Base-by-base conservation (phyloP, 257 asterid genomes). In the Solanum microdontum region DNA sequence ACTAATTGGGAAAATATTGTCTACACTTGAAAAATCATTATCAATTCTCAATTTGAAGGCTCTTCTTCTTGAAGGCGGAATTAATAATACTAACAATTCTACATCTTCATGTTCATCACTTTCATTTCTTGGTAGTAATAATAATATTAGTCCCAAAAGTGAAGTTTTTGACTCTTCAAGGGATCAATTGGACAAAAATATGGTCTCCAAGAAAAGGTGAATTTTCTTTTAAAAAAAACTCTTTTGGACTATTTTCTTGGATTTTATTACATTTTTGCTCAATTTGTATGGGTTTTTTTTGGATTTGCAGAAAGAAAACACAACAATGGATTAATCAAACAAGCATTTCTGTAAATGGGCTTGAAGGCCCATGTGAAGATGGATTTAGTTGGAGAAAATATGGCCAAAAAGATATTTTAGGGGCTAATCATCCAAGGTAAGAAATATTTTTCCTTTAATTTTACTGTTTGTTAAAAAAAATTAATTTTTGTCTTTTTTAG, bases 311-410 rank as follows among this genome's bases (percentile, higher is more conserved):
- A 88, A 96, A 95, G 91, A 90, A 90, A 87, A 48, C 89, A 74
- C 89, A 92, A 51, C 91, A 79, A 87, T 89, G 95, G 94, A 94
- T 91, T 45, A 91, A 92, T 85, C 91, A 92, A 72, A 90, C 94
- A 84, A 89, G 92, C 1, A 92, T 92, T 32, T 79, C 89, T 7
- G 93, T 80, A 82, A 87, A 90, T 6, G 96, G 93, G 39, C 72
- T 73, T 7, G 98, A 94, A 86, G 91, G 93, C 74, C 92, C 90
- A 26, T 84, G 87, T 39, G 93, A 90, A 51, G 99, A 95, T 92
- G 99, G 97, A 6, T 89, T 92, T 72, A 90, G 91, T 84, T 96
- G 99, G 99, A 94, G 98, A 82, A 96, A 96, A 90, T 96, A 95
- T 87, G 99, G 99, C 11, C 99, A 96, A 91, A 96, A 96, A 87